These are phyloP conservation scores for Teunomyces aglyptinius DNA, from an alignment of 805 yeast genomes.

Conservation along the genomic window DNA sequence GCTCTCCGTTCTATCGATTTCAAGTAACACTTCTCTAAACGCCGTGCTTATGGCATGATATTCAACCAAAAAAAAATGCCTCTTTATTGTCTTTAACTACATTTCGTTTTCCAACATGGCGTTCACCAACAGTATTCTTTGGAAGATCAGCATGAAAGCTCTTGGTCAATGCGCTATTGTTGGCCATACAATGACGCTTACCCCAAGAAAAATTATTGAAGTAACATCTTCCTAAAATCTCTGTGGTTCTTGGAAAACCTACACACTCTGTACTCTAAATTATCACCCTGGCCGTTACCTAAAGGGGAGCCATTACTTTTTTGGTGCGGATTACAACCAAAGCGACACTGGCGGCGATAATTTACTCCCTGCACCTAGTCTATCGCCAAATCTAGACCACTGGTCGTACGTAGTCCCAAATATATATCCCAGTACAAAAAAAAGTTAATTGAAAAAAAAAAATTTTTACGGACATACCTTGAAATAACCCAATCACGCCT, in stretches of 20 bases:
- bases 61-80: neutral
- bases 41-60: neutral
- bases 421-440: neutral
- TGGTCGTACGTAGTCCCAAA: neutral
- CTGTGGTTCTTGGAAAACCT: too few species aligned
- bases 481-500: too few species aligned
- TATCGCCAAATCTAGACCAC: neutral
- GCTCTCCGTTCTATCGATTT: neutral
- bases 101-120: neutral
- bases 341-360: neutral
- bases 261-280: too few species aligned
- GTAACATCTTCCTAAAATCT: too few species aligned
- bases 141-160: neutral
- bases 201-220: too few species aligned
- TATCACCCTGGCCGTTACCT: too few species aligned
- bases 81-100: neutral
- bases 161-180: too few species aligned
- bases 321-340: too few species aligned
- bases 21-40: neutral
- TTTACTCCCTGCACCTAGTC: neutral
- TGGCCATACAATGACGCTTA: too few species aligned
- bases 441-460: neutral
- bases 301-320: too few species aligned
- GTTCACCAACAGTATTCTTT: neutral
- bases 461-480: neutral